Evolutionary conservation across 495 filamentous ascomycete species (phyloP).

Genomic region (Lepraria neglecta): DNA sequence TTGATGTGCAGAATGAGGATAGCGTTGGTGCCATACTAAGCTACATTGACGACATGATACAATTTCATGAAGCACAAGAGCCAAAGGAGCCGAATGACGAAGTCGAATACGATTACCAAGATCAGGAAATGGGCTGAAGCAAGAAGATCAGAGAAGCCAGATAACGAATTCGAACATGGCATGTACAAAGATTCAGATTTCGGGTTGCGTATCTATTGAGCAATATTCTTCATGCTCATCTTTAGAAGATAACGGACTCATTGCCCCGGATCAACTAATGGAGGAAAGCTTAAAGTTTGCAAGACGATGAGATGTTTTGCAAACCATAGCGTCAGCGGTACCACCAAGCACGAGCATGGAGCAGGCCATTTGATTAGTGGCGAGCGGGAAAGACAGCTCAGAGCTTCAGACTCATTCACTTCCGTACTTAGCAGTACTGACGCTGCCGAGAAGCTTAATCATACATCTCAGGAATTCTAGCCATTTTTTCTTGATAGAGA

Average conservation of each 20-base stretch:
- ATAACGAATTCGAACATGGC: background rate
- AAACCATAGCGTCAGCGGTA: background rate
- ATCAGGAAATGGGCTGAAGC: conserved; percentile 37
- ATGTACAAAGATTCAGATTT: too few relatives aligned
- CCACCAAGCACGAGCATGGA: too few relatives aligned
- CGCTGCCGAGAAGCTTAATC: background rate
- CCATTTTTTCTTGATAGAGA: background rate
- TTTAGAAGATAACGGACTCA: background rate
- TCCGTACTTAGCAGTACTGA: background rate
- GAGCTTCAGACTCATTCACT: background rate
- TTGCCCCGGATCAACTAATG: background rate
- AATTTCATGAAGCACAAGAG: conserved; percentile 94
- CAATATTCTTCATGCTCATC: background rate
- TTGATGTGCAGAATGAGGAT: conserved; percentile 89
- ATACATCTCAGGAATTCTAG: background rate
- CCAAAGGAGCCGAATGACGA: conserved; percentile 79
- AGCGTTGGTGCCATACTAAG: conserved; percentile 86
- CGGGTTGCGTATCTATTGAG: background rate
- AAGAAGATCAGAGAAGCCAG: background rate
- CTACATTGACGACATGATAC: conserved; percentile 94
- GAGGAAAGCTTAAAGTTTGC: background rate
- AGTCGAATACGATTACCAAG: conserved; percentile 60
- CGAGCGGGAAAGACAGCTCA: background rate
- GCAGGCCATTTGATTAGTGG: background rate
- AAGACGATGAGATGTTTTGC: background rate